phyloP scores from a whole-genome alignment of 331 rosid species.

The Dryas integrifolia region DNA sequence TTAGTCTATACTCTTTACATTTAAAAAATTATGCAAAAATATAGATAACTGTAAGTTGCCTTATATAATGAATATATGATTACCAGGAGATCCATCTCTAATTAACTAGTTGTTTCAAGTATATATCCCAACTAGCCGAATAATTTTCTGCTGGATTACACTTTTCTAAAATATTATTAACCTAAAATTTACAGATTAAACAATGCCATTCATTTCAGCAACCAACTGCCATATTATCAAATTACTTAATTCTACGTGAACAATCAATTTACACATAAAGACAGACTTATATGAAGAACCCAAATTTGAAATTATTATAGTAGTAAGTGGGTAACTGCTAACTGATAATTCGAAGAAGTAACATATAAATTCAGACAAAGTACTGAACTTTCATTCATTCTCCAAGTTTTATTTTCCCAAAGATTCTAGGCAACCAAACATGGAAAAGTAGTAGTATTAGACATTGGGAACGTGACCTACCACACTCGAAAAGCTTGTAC shows the following conservation, averaged over 20 bases:
- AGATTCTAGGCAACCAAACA: background rate
- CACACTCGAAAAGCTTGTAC: constrained; percentile 35
- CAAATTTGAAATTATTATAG: background rate
- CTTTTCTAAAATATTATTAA: background rate
- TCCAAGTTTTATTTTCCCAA: background rate
- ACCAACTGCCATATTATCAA: constrained; percentile 2
- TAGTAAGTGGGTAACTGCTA: background rate
- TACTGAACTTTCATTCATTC: background rate
- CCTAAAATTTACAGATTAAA: background rate
- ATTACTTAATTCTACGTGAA: background rate
- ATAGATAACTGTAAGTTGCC: background rate
- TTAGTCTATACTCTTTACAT: background rate
- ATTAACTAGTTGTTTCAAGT: background rate
- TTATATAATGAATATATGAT: background rate
- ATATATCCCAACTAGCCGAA: background rate
- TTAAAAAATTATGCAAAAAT: background rate
- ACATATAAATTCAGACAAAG: background rate
- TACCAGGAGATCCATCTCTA: background rate
- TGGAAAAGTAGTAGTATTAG: background rate
- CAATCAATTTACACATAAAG: no score
- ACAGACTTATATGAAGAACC: background rate
- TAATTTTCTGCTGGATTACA: background rate
- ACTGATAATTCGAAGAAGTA: background rate
- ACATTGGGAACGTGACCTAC: constrained; percentile 33
- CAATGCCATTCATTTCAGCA: background rate